These are phyloP conservation scores for Pseudisothecium myosuroides DNA, from an alignment of 225 moss, liverwort and hornwort species.

Conservation along the genomic window DNA sequence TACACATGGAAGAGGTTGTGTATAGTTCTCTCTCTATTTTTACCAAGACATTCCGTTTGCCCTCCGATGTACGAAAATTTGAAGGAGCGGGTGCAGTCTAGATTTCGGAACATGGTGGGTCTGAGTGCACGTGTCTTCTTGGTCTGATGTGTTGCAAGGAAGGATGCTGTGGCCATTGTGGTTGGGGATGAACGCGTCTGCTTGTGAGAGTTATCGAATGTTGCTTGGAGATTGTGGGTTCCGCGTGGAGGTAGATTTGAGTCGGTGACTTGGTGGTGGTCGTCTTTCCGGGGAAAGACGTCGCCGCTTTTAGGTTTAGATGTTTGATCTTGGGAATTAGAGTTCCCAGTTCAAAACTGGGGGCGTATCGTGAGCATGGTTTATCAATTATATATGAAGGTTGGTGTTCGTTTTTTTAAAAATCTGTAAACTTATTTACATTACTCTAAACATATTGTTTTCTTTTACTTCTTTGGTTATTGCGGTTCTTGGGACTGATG, in stretches of 20 bases:
- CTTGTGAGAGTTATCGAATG: not conserved
- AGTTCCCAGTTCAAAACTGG: rapidly evolving
- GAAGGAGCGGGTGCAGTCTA: slow-evolving; percentile 21
- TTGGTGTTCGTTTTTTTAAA: no score
- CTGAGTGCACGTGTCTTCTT: not conserved
- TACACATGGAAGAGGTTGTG: slow-evolving; percentile 47
- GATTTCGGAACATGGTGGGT: slow-evolving; percentile 11
- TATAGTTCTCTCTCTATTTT: slow-evolving; percentile 47
- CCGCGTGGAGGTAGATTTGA: not conserved
- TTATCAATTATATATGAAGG: rapidly evolving
- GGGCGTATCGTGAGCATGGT: no score
- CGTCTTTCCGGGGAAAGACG: no score
- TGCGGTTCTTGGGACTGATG: not conserved
- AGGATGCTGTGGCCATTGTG: not conserved
- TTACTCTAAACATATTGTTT: no score
- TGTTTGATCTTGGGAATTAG: no score
- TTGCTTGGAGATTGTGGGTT: not conserved
- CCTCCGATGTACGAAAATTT: slow-evolving; percentile 29
- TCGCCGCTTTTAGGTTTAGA: no score
- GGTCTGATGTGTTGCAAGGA: not conserved
- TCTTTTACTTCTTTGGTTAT: not conserved
- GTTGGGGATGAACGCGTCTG: not conserved
- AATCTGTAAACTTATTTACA: no score
- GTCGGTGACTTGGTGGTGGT: not conserved
- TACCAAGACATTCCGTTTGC: slow-evolving; percentile 26